phyloP scores from a whole-genome alignment of 106 monocot genomes.

The Xerophyta viscosa region DNA sequence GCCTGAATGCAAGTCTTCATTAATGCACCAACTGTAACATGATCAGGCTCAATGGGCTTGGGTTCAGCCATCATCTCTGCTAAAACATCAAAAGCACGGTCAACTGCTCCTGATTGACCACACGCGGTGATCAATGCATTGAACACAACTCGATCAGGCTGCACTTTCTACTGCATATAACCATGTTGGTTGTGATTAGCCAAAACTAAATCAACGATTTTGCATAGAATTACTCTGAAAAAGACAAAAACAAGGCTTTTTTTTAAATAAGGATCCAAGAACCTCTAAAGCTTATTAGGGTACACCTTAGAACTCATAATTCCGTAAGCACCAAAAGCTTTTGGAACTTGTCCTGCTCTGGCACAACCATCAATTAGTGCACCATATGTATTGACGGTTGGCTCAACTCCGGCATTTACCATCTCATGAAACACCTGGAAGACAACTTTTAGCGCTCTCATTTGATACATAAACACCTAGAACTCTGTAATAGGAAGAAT shows the following conservation, averaged over 20 bases:
- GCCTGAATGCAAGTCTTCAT: slow-evolving; percentile 77
- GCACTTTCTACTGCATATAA: slow-evolving; percentile 92
- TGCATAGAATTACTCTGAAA: too few relatives aligned
- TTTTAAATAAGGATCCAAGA: not conserved
- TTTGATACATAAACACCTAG: not conserved
- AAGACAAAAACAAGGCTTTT: not conserved
- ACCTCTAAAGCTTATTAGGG: too few relatives aligned
- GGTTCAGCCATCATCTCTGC: slow-evolving; percentile 86
- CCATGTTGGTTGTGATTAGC: slow-evolving; percentile 26
- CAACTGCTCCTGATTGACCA: slow-evolving; percentile 92
- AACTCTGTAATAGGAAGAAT: too few relatives aligned
- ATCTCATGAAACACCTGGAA: slow-evolving; percentile 93
- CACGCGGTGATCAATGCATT: slow-evolving; percentile 96
- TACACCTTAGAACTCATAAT: slow-evolving; percentile 96
- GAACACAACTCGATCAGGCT: slow-evolving; percentile 95
- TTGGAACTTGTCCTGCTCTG: slow-evolving; percentile 87
- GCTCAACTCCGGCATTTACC: slow-evolving; percentile 87
- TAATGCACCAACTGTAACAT: slow-evolving; percentile 92
- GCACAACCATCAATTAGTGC: slow-evolving; percentile 96
- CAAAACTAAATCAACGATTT: not conserved
- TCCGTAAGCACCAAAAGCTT: slow-evolving; percentile 99
- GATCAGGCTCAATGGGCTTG: slow-evolving; percentile 77
- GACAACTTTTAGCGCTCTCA: not conserved
- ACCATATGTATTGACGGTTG: slow-evolving; percentile 86
- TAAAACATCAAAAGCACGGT: slow-evolving; percentile 99